Evolutionary conservation across 2,329 filamentous ascomycete genomes (phyloP), one percentile per base, ranked within the genome.

Genomic region (Clarireedia monteithiana): DNA sequence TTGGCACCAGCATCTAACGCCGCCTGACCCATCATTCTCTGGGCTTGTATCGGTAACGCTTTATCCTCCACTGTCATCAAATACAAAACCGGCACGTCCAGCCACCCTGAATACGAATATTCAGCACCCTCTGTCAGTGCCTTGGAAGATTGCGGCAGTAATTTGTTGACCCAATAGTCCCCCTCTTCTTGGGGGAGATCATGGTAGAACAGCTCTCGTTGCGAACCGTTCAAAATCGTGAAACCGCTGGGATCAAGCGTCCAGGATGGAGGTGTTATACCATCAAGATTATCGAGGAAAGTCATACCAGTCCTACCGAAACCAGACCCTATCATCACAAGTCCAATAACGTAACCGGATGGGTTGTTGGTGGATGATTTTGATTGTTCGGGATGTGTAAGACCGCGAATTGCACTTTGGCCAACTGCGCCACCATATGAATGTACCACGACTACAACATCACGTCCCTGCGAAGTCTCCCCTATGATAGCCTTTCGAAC

Each of bases 391-490:
- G 60, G 57, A 36, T 55, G 54, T 0, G 71, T 63, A 53, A 75
- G 69, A 3, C 67, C 72, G 61, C 71, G 73, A 54, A 75, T 67
- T 0, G 72, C 70, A 59, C 73, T 74, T 50, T 66, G 67, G 9
- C 70, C 65, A 2, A 67, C 62, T 17, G 47, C 65, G 30, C 73
- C 72, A n/a, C 74, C 74, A 52, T 76, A 76, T 0, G 73, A 76
- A 57, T 76, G 74, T 3, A 69, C 69, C 10, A 76, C 62, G 6
- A 76, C 66, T 4, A 76, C 63, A 0, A 76, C 73, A 56, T 76
- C 62, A 27, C 63, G 67, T 0, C 70, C 71, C 15, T 69, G 57
- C 5, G 53, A 62, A 5, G 66, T 72, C 51, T 74, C 71, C 6
- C 53, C 52, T 7, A 60, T 51, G 30, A 74, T 70, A 0, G 63